Percentiles rank a stretch among this genome's conserved stretches.
phyloP scores from a whole-genome alignment of 2,329 filamentous ascomycete genomes.

The Dothideomycetes sp. region DNA sequence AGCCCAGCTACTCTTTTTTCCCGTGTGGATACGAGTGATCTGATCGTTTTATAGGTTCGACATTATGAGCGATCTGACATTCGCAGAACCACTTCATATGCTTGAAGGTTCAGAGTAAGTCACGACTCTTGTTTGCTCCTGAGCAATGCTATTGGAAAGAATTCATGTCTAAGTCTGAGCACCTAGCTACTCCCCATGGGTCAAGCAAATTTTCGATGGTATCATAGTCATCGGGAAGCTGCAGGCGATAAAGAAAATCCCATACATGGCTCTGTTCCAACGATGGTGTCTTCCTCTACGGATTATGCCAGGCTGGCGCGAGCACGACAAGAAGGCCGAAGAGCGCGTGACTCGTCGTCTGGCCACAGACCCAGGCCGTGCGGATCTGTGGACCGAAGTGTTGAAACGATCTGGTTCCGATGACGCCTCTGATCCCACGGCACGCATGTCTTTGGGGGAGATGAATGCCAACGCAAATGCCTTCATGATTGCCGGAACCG shows the following conservation, averaged over 20 bases:
- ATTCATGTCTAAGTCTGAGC: too few species aligned
- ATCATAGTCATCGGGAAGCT: slow-evolving; percentile 7
- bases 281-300: neutral
- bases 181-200: slow-evolving; percentile 13
- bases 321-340: slow-evolving; percentile 8
- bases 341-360: slow-evolving; percentile 23
- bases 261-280: neutral
- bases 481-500: slow-evolving; percentile 31
- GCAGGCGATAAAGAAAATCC: slow-evolving; percentile 5
- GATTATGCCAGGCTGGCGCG: neutral
- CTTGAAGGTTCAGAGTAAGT: slow-evolving; percentile 17
- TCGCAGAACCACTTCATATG: slow-evolving; percentile 26
- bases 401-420: slow-evolving; percentile 10
- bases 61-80: slow-evolving; percentile 21
- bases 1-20: too few species aligned
- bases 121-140: neutral
- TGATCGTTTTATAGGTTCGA: slow-evolving; percentile 13
- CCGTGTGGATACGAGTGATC: neutral
- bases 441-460: slow-evolving; percentile 22
- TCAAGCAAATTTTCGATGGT: slow-evolving; percentile 12
- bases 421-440: slow-evolving; percentile 16
- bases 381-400: slow-evolving; percentile 22
- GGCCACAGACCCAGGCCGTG: slow-evolving; percentile 14
- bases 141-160: too few species aligned
- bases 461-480: slow-evolving; percentile 25